Evolutionary conservation across 352 stramenopile species (phyloP), one percentile per base, ranked within the genome.

Genomic region (Phytophthora chlamydospora): DNA sequence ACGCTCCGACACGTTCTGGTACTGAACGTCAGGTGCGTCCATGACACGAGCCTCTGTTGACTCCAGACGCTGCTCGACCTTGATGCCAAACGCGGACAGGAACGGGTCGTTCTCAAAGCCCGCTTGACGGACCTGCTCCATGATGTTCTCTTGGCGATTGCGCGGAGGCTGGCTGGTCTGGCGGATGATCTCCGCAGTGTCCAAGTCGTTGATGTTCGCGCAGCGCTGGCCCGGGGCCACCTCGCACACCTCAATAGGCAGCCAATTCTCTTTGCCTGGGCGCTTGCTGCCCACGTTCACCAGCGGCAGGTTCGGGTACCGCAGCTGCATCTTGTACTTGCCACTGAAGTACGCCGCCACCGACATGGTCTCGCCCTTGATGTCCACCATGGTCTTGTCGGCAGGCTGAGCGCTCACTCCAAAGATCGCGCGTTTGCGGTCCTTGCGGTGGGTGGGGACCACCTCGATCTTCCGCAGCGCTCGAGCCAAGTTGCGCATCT

Each of bases 201-300:
- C 83, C 12, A 81, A 60, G 9, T 95, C 84, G 35, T 89, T 91
- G 43, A 93, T 87, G 29, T 86, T 85, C 4, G 78, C 50, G 17
- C 86, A 89, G 29, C 76, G 73, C 58, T 96, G 86, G 6, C 83
- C 78, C 0, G 79, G 74, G 0, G 79, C 71, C 0, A 91, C 79
- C 34, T 86, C 65, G 35, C 88, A 96, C 14, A 95, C 36, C 58
- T 96, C 88, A 17, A 96, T 86, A 3, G 88, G 88, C n/a, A 94
- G 44, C 73, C 80, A 96, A 13, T 73, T 80, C 39, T 76, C 53
- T 41, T 48, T 52, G 1, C 68, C 68, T 17, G 73, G 58, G 16
- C 59, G 64, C 58, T 75, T 77, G 34, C 64, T 85, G 8, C 85
- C 85, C 4, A 94, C 73, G 53, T 93, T 89, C 3, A 95, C 77